Evolutionary conservation across 2,329 filamentous ascomycete species (phyloP).

Genomic region (Fusarium sp.): DNA sequence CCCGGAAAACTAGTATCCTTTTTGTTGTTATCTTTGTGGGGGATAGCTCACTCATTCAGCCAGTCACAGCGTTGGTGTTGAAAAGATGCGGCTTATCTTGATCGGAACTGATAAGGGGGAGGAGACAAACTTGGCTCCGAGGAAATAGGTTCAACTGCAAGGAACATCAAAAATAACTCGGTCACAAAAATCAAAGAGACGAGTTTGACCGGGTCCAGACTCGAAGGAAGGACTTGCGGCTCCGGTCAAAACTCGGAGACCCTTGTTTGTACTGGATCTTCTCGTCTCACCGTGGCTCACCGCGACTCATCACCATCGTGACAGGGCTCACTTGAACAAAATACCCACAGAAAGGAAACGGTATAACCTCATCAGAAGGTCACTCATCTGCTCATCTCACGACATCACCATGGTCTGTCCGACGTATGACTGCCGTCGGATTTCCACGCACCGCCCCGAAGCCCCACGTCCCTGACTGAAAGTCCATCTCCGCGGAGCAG

Average conservation of each 20-base stretch:
- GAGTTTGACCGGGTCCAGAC: neutral
- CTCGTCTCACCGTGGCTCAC: conserved; percentile 18
- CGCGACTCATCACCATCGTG: conserved; percentile 6
- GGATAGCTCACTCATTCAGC: neutral
- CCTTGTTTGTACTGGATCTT: neutral
- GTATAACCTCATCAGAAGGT: conserved; percentile 15
- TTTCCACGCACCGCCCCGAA: conserved; percentile 13
- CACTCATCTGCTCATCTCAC: conserved; percentile 23
- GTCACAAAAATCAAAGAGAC: neutral
- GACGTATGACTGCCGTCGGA: conserved; percentile 39
- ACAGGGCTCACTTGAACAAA: neutral
- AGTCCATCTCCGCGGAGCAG: conserved; percentile 42
- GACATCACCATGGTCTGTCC: conserved; percentile 28
- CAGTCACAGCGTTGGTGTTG: conserved; percentile 26
- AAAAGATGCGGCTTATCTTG: conserved; percentile 34
- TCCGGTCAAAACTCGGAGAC: neutral
- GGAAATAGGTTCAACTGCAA: conserved; percentile 26
- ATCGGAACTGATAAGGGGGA: conserved; percentile 20
- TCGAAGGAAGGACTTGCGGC: neutral
- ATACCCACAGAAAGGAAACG: conserved; percentile 16
- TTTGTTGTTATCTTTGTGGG: conserved; percentile 28
- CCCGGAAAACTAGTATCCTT: neutral
- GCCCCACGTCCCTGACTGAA: conserved; percentile 25
- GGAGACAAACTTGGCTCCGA: conserved; percentile 18
- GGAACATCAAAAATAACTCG: conserved; percentile 27